Evolutionary conservation across 257 asterid genomes (phyloP).

Genomic region (Cinchona pubescens): DNA sequence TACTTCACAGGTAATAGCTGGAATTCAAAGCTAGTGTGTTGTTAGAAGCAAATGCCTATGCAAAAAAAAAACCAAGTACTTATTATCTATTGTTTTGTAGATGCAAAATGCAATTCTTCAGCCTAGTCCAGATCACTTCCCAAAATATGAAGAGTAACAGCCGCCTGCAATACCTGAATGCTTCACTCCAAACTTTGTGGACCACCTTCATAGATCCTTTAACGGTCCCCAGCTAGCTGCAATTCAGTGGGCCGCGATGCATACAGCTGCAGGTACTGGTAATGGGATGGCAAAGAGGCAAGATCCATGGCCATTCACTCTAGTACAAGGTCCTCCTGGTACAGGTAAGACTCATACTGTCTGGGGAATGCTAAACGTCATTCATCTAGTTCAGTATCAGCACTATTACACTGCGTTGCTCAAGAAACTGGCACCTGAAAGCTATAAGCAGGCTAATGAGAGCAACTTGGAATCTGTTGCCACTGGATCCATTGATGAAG

Average conservation of each 20-base stretch:
- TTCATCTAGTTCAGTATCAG: conserved; percentile 99
- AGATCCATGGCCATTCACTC: conserved; percentile 98
- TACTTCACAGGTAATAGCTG: conserved; percentile 61
- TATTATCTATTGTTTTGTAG: conserved; percentile 34
- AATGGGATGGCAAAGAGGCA: conserved; percentile 76
- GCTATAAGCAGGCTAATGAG: conserved; percentile 86
- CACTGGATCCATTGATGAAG: conserved; percentile 94
- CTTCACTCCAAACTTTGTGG: conserved; percentile 87
- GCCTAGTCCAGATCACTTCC: conserved; percentile 94
- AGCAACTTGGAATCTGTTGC: conserved; percentile 63
- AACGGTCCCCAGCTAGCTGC: conserved; percentile 91
- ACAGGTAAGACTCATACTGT: conserved; percentile 99
- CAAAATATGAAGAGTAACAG: conserved; percentile 93
- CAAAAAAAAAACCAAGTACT: background rate
- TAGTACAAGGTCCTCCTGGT: conserved; percentile 99
- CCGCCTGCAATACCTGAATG: conserved; percentile 99
- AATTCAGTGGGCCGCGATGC: conserved; percentile 98
- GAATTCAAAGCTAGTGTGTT: conserved; percentile 12
- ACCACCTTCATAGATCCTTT: conserved; percentile 68
- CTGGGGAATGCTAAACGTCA: conserved; percentile 99
- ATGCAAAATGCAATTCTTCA: conserved; percentile 99
- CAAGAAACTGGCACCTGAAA: conserved; percentile 96
- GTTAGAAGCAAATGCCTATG: background rate
- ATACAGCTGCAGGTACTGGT: conserved; percentile 95
- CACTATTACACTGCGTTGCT: conserved; percentile 94